phyloP scores from a whole-genome alignment of 495 filamentous ascomycete species.

The Glonium stellatum region DNA sequence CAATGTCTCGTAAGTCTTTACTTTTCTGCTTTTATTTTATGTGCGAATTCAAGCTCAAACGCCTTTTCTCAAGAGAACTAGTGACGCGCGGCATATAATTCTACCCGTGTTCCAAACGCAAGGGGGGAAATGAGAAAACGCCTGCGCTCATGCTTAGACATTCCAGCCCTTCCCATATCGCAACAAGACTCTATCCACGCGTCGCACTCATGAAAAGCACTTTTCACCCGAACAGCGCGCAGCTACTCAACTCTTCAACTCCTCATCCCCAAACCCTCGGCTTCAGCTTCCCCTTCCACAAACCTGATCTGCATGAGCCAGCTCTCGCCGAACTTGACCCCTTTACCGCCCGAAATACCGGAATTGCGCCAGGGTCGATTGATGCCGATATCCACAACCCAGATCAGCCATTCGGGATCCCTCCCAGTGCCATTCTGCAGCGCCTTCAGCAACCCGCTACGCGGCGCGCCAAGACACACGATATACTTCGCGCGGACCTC shows the following conservation, averaged over 20 bases:
- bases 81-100: too few relatives aligned
- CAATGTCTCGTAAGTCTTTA: too few relatives aligned
- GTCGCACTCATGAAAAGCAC: too few relatives aligned
- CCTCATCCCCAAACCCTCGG: slow-evolving; percentile 1
- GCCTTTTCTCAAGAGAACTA: too few relatives aligned
- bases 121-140: too few relatives aligned
- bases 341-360: slow-evolving; percentile 66
- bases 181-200: too few relatives aligned
- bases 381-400: slow-evolving; percentile 80
- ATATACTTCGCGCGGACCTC: slow-evolving; percentile 70
- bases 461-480: slow-evolving; percentile 75
- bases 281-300: slow-evolving; percentile 18
- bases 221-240: too few relatives aligned
- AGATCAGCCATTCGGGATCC: slow-evolving; percentile 62
- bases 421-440: slow-evolving; percentile 53
- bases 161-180: too few relatives aligned
- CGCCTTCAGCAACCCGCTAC: slow-evolving; percentile 71
- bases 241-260: neutral
- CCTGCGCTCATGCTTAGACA: too few relatives aligned
- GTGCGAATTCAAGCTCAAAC: too few relatives aligned
- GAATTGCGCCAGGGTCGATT: slow-evolving; percentile 81
- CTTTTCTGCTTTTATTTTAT: too few relatives aligned
- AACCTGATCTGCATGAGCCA: slow-evolving; percentile 68
- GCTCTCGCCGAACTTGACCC: slow-evolving; percentile 74
- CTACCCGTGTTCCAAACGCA: too few relatives aligned